Evolutionary conservation across 2,329 filamentous ascomycete species (phyloP), one percentile per base, ranked within the genome.

Genomic region (Ophiostoma tasmaniense): DNA sequence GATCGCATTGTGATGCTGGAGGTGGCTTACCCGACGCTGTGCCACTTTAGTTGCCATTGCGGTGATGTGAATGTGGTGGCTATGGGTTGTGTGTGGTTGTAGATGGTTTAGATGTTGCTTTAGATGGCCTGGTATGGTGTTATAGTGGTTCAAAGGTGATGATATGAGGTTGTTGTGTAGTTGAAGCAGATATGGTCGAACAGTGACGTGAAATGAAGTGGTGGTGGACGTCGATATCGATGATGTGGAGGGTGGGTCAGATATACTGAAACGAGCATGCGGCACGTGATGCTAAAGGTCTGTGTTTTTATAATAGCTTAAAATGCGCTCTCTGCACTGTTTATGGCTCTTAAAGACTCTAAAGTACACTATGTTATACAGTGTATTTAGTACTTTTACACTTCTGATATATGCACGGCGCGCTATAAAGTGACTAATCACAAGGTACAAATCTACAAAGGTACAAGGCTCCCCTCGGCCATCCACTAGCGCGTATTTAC

Each of bases 361-460:
- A n/a, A n/a, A n/a, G n/a, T n/a, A n/a, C n/a, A n/a, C n/a, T n/a
- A n/a, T n/a, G n/a, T n/a, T n/a, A n/a, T n/a, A 45, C 39, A 45
- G 39, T 45, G 39, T 45, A 45, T 35, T 4, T 35, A 35, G 33
- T 35, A 35, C 33, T n/a, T n/a, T n/a, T n/a, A n/a, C n/a, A n/a
- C n/a, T n/a, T n/a, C n/a, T n/a, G n/a, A n/a, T n/a, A n/a, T n/a
- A n/a, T n/a, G n/a, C n/a, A n/a, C n/a, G n/a, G n/a, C n/a, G n/a
- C n/a, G n/a, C n/a, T n/a, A n/a, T n/a, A n/a, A n/a, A n/a, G 30
- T 64, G 59, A 64, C 59, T 64, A 64, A 64, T 61, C 55, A 13
- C 25, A 22, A 55, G 5, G 50, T 61, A 61, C 55, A 61, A 7
- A 59, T 6, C 2, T 39, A 39, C 37, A 50, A 50, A 25, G n/a